A percentile compares a stretch with the other conserved stretches of the same genome.
phyloP scores from a whole-genome alignment of 1,284 basidiomycete species.

The Rhodotorula sp. region DNA sequence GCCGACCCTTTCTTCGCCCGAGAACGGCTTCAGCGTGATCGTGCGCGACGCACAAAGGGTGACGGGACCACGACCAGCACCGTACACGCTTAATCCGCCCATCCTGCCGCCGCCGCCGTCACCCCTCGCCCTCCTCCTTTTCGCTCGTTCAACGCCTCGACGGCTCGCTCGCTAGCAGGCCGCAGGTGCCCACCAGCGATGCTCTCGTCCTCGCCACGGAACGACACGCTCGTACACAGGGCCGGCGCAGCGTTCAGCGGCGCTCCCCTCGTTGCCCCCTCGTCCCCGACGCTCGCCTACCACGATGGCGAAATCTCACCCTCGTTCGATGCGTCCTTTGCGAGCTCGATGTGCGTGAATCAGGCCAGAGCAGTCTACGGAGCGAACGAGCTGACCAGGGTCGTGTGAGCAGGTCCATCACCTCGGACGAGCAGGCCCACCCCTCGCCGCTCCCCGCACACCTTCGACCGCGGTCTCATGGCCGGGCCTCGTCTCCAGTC shows the following conservation, averaged over 20 bases:
- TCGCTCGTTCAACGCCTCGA: slow-evolving; percentile 6
- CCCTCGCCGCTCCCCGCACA: slow-evolving; percentile 20
- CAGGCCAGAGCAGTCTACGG: too few relatives aligned
- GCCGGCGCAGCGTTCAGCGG: neutral
- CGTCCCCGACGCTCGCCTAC: slow-evolving; percentile 31
- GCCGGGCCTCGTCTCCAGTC: neutral
- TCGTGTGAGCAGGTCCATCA: slow-evolving; percentile 30
- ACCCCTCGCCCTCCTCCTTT: too few relatives aligned
- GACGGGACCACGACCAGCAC: too few relatives aligned
- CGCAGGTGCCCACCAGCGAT: slow-evolving; percentile 2
- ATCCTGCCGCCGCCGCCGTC: too few relatives aligned
- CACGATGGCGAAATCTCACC: slow-evolving; percentile 37
- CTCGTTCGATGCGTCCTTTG: slow-evolving; percentile 40
- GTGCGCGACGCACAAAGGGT: too few relatives aligned
- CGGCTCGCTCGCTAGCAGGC: neutral
- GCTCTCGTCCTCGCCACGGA: slow-evolving; percentile 20
- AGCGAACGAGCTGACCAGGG: neutral
- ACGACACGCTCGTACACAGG: neutral
- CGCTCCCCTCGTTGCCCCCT: slow-evolving; percentile 20
- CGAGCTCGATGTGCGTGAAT: slow-evolving; percentile 34
- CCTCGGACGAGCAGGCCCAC: slow-evolving; percentile 20
- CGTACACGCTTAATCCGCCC: too few relatives aligned
- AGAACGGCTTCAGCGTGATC: too few relatives aligned
- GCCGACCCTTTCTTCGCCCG: too few relatives aligned
- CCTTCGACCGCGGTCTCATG: neutral